Conservation (phyloP, 805 yeast genomes). For the Starmerella riodocensis region DNA sequence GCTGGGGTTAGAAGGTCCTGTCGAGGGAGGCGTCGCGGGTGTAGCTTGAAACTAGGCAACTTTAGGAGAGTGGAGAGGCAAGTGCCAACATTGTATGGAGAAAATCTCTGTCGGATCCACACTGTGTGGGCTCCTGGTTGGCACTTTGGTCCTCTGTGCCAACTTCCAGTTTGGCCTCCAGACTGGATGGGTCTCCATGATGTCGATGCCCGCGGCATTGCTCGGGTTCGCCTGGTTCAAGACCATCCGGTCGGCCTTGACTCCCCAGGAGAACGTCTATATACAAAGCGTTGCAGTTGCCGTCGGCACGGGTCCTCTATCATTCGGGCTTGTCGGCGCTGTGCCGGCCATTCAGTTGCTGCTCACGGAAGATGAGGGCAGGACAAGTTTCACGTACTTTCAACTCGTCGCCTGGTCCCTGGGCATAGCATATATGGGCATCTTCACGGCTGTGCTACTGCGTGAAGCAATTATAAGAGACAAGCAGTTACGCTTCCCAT, state of each 20-base stretch:
- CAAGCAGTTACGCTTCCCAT: slow-evolving; percentile 82
- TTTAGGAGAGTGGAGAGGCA: too few species aligned
- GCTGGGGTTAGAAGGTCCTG: too few species aligned
- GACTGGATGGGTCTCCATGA: slow-evolving; percentile 99
- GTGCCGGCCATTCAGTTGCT: slow-evolving; percentile 92
- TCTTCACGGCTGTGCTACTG: slow-evolving; percentile 83
- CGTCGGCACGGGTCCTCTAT: slow-evolving; percentile 93
- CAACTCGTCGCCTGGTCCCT: slow-evolving; percentile 69
- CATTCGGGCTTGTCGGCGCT: slow-evolving; percentile 90
- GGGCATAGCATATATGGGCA: slow-evolving; percentile 88
- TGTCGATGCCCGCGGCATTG: slow-evolving; percentile 89
- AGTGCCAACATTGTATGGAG: slow-evolving; percentile 16
- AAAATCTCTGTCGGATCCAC: slow-evolving; percentile 55
- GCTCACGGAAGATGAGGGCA: slow-evolving; percentile 53
- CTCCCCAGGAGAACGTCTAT: slow-evolving; percentile 90
- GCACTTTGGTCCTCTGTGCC: slow-evolving; percentile 71
- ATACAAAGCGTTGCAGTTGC: slow-evolving; percentile 91
- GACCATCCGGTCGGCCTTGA: slow-evolving; percentile 32
- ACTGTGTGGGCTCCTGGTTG: slow-evolving; percentile 66
- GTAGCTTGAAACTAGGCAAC: too few species aligned
- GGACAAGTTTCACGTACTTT: slow-evolving; percentile 30
- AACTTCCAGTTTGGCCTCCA: slow-evolving; percentile 94
- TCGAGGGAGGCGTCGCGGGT: too few species aligned
- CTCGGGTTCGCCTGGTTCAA: slow-evolving; percentile 76
- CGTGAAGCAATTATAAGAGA: slow-evolving; percentile 75